Conservation (phyloP, 139 green algal species). For the Chlorella sp. region DNA sequence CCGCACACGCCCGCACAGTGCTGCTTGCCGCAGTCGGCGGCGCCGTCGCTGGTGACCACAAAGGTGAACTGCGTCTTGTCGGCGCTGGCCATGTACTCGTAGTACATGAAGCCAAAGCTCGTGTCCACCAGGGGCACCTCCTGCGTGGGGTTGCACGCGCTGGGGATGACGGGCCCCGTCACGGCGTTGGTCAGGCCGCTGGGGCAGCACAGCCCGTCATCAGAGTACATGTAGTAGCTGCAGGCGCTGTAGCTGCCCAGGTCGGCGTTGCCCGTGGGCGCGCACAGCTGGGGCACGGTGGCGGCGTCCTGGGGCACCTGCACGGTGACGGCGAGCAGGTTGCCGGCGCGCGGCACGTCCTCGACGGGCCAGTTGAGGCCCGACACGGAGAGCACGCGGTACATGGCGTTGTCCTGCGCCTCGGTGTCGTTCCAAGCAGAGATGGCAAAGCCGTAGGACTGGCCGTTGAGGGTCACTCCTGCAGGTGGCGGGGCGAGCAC, state of each 20-base stretch:
- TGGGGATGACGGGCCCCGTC: background rate
- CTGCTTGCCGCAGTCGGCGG: slow-evolving; percentile 6
- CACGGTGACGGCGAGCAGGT: slow-evolving; percentile 13
- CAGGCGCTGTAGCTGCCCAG: slow-evolving; percentile 14
- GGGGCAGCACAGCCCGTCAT: slow-evolving; percentile 13
- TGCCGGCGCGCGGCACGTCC: slow-evolving; percentile 3
- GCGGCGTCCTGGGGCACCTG: background rate
- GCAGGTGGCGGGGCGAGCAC: too few relatives aligned
- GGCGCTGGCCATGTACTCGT: slow-evolving; percentile 4
- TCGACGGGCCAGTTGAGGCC: slow-evolving; percentile 10
- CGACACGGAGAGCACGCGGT: slow-evolving; percentile 11
- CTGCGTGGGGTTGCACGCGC: background rate
- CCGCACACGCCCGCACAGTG: slow-evolving; percentile 26
- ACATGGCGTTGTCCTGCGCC: background rate
- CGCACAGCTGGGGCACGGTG: slow-evolving; percentile 12
- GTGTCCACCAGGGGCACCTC: slow-evolving; percentile 9
- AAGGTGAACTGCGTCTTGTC: slow-evolving; percentile 16
- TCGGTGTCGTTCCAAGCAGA: slow-evolving; percentile 17
- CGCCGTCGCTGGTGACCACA: slow-evolving; percentile 15
- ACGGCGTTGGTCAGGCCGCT: background rate
- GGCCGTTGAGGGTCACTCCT: slow-evolving; percentile 8
- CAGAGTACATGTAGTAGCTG: slow-evolving; percentile 21
- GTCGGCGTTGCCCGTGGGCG: background rate
- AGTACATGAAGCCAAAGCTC: slow-evolving; percentile 26
- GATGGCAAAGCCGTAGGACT: background rate